A percentile compares a stretch with the other conserved stretches of the same genome.
These are phyloP conservation scores for Pyricularia pennisetigena DNA, from an alignment of 2,329 filamentous ascomycete species.

Conservation along the genomic window DNA sequence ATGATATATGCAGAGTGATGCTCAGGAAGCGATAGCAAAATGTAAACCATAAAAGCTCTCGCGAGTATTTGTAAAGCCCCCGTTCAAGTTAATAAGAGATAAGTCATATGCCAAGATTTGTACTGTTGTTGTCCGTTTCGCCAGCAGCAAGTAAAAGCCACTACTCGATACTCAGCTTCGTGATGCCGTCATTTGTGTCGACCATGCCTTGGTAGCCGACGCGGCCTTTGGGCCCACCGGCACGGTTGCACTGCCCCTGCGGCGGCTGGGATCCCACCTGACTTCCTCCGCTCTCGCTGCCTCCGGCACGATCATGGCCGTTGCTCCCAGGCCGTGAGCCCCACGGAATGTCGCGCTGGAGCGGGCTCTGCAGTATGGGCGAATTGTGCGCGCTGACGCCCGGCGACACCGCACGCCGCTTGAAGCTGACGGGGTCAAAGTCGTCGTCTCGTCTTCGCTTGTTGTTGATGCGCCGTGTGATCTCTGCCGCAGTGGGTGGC, in stretches of 20 bases:
- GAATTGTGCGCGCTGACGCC: slow-evolving; percentile 87
- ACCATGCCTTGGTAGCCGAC: slow-evolving; percentile 87
- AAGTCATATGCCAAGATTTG: neutral
- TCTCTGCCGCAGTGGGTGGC: slow-evolving; percentile 58
- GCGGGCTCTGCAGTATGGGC: slow-evolving; percentile 76
- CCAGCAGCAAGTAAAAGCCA: neutral
- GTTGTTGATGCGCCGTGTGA: slow-evolving; percentile 67
- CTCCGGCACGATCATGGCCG: slow-evolving; percentile 39
- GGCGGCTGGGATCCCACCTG: slow-evolving; percentile 14
- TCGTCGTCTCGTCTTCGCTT: slow-evolving; percentile 77
- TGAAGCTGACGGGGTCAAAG: slow-evolving; percentile 79
- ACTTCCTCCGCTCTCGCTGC: slow-evolving; percentile 27
- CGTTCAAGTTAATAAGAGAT: neutral
- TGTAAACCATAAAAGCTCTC: neutral
- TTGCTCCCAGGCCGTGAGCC: slow-evolving; percentile 60
- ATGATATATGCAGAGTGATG: neutral
- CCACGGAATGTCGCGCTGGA: slow-evolving; percentile 66
- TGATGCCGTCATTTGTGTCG: slow-evolving; percentile 88
- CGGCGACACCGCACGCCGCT: slow-evolving; percentile 82
- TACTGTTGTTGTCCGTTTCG: neutral
- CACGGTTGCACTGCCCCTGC: slow-evolving; percentile 35
- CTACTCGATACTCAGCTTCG: slow-evolving; percentile 95
- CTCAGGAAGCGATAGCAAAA: neutral
- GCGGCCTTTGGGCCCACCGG: slow-evolving; percentile 44
- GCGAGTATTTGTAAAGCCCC: neutral